Base-by-base conservation (phyloP, 495 filamentous ascomycete species). In the Hypoxylon fragiforme region DNA sequence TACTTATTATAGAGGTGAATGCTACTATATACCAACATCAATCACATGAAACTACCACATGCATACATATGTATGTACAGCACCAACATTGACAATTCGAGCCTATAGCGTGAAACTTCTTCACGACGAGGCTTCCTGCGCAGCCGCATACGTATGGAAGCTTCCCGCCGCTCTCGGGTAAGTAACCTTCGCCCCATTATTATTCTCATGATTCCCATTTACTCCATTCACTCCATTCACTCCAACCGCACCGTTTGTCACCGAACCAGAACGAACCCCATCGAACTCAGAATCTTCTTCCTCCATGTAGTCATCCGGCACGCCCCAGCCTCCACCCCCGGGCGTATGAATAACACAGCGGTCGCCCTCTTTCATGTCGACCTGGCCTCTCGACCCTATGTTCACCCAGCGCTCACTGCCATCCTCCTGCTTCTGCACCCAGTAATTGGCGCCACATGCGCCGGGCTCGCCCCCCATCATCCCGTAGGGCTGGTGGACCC, bases 321-420 rank as follows among this genome's bases (percentile, higher is more conserved):
- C 34, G 2, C 88, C 87, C 85, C 86, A 91, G 0, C 84, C 87
- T 35, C 87, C 87, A 7, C 87, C 87, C 20, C 87, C 87, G 6
- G 87, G 86, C n/a, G 87, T 89, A 42, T 70, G 71, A 9, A 72
- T 62, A 44, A 97, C 86, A 52, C 97, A 90, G 9, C 91, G 79
- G 67, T 98, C 94, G 15, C 94, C 92, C 0, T 82, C 77, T 60
- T 85, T 77, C 84, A 97, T 95, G 8, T 81, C 77, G 20, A 92
- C 91, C 7, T 89, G 95, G 64, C 96, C 96, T 76, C 97, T 96
- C 4, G 85, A 91, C 0, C 92, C 94, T 38, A 97, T 72, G 63
- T 91, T 96, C 52, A 97, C 86, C 24, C 73, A 74, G 37, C 89
- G 73, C 62, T 88, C 67, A 16, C 65, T 69, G 6, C 66, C 68